Evolutionary conservation across 2,329 filamentous ascomycete species (phyloP), one percentile per base, ranked within the genome.

Genomic region (Malbranchea cinnamomea): DNA sequence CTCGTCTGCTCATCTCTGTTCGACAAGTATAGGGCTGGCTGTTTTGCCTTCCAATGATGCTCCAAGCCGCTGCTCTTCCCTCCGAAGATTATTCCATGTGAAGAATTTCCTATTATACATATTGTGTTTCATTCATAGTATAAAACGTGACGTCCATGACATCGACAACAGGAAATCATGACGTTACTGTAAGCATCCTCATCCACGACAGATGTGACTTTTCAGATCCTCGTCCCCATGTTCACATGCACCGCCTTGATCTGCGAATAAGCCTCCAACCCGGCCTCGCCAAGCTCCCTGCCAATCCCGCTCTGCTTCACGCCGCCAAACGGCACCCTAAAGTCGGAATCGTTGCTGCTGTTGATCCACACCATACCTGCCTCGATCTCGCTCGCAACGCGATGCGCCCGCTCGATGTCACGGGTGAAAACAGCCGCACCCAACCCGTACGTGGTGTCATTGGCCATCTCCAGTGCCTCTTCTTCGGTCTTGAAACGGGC

Each of bases 301-400:
- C 71, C 71, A 45, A 74, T 72, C 2, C 71, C 71, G 41, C 60
- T 66, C 53, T 73, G 66, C 57, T 75, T 74, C 20, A 72, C 66
- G 23, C 70, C 70, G 15, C 70, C 70, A 41, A 74, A 74, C 1
- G 70, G 70, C 26, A 74, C 59, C 6, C 56, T 51, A 44, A 56
- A 53, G 35, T 59, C 51, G 26, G 49, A 50, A 40, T 60, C 55
- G 33, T 62, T 66, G 50, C 63, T 65, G 41, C 61, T 67, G 42
- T 80, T 80, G 46, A 80, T 68, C 58, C 74, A 77, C 3, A 80
- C 74, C 65, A 77, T 78, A 17, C 76, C 76, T 8, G 70, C 66
- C 49, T 79, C 72, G 26, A 81, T 58, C 26, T 61, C 57, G 2
- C 60, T 54, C 2, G 63, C 57, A 2, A 71, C 52, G 1, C 66